Base-by-base conservation (phyloP, 2,329 filamentous ascomycete species). In the Fusarium sp. region DNA sequence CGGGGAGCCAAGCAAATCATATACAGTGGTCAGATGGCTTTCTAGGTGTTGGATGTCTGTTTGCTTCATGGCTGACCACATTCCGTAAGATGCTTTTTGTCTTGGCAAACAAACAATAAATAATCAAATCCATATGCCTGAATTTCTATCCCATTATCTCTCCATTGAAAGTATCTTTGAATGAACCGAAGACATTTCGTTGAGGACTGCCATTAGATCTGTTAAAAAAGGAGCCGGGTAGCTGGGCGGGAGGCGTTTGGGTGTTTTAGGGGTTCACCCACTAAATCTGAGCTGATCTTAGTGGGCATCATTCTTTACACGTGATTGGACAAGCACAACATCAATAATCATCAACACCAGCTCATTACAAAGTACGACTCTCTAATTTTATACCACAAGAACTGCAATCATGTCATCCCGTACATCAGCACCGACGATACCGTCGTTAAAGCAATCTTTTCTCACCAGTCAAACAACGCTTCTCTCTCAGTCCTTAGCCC, bases 361-460 rank as follows among this genome's bases (percentile, higher is more conserved):
- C 15, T 3, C 12, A 42, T 52, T 23, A 54, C 48, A 33, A 27
- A 30, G 7, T 38, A 33, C 37, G 11, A 15, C 33, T 35, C 14
- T 12, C 18, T 14, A 45, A 23, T 32, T 27, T 18, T 13, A 23
- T 4, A 11, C 14, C 14, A 26, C 30, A 30, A 40, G 13, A 18
- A 23, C 48, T 17, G 5, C 17, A 48, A 26, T 26, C 26, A 73
- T 73, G 70, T 61, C 70, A 15, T 14, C 40, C 35, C 63, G 59
- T 35, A 32, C 70, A 61, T 46, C 73, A 42, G 74, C 85, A 3
- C 87, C 88, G 6, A 90, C 89, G 4, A 85, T 91, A 67, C 83
- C 90, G 49, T 83, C 88, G 27, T 83, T 90, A 58, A 93, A 93
- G 78, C 87, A 89, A 53, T 77, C 84, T 65, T 93, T 93, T 78